Percentiles rank a stretch among this genome's conserved stretches.
These are phyloP conservation scores for Terfezia claveryi DNA, from an alignment of 495 filamentous ascomycete genomes.

Conservation along the genomic window DNA sequence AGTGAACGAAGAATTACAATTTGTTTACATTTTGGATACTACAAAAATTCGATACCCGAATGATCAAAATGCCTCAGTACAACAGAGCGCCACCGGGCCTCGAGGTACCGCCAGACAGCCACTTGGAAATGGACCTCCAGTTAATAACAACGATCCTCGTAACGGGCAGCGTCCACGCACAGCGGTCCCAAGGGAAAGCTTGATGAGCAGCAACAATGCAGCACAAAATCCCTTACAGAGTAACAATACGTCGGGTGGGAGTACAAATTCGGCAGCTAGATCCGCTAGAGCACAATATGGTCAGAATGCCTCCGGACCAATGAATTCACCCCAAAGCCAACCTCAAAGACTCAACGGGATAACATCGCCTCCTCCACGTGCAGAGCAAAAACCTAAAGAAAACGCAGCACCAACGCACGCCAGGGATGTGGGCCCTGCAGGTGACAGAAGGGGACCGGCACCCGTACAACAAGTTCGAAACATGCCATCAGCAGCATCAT, in stretches of 20 bases:
- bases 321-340: slow-evolving; percentile 46
- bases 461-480: neutral
- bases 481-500: too few species aligned
- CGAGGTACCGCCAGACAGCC: slow-evolving; percentile 10
- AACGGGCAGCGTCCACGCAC: slow-evolving; percentile 20
- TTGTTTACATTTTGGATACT: slow-evolving; percentile 84
- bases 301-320: neutral
- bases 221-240: slow-evolving; percentile 11
- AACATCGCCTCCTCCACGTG: slow-evolving; percentile 20
- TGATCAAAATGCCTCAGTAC: slow-evolving; percentile 31
- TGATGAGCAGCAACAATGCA: slow-evolving; percentile 21
- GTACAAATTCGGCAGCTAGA: slow-evolving; percentile 6
- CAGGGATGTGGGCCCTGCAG: neutral
- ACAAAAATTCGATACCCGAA: slow-evolving; percentile 86
- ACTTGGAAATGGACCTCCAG: slow-evolving; percentile 9
- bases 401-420: neutral
- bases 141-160: slow-evolving; percentile 8
- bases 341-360: slow-evolving; percentile 22
- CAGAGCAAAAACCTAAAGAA: neutral
- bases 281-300: neutral
- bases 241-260: slow-evolving; percentile 19
- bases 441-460: neutral
- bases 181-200: slow-evolving; percentile 32
- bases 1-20: slow-evolving; percentile 43
- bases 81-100: slow-evolving; percentile 22